Evolutionary conservation across 2,329 filamentous ascomycete species (phyloP), one percentile per base, ranked within the genome.

Genomic region (Xylariaceae sp.): DNA sequence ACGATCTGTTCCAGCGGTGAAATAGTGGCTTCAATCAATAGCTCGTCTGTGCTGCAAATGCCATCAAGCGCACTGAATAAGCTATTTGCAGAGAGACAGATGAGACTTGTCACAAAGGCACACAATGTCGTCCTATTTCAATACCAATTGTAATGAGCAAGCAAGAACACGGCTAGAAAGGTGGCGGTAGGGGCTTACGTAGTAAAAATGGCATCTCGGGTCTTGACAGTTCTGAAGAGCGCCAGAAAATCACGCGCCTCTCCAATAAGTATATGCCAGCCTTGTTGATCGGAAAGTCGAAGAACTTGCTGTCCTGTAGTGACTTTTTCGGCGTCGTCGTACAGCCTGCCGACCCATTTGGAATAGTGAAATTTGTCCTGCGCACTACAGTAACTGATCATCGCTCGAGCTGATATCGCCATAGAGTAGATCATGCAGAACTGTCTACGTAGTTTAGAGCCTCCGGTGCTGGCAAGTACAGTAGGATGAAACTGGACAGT

Each of bases 241-340:
- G 54, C 62, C 55, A 71, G 63, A 31, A 65, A 71, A 1, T 62
- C 60, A 4, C 69, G 59, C 19, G 66, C 68, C 6, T 68, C 47
- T 4, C 65, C 56, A 1, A 69, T 59, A 19, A 67, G 66, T n/a
- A 61, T 58, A 2, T 49, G 51, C 69, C 69, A 72, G 1, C 60
- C 64, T 2, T 57, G 56, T 0, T 62, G 61, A 38, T 65, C 39
- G 5, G 48, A 33, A 17, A 45, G 42, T 12, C 12, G 38, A 12
- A 46, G 42, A 17, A 43, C 36, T 11, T n/a, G 15, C n/a, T 50
- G 48, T 7, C 56, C 56, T 30, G 45, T 22, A 60, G 62, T 19
- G 48, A 57, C 11, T 51, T 27, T 64, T 59, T 2, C 69, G 40
- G 7, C 61, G 53, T 10, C 51, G n/a, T 43, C 50, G 35, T 47